A percentile compares a stretch with the other conserved stretches of the same genome.
Evolutionary conservation across 768 basidiomycete genomes (phyloP).

Genomic region (Calocybe indica): DNA sequence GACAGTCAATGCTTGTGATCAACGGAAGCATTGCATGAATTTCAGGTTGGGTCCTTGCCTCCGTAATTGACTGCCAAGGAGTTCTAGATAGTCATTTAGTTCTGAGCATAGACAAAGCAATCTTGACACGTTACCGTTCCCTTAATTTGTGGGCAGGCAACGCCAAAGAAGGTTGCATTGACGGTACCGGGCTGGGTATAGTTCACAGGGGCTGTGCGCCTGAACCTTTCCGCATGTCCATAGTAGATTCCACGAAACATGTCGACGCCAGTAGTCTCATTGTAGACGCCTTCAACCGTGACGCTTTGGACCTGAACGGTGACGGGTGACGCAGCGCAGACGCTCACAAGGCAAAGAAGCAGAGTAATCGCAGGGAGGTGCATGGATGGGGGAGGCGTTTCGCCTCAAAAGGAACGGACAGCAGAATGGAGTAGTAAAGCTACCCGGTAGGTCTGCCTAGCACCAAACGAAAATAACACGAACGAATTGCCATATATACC

Average conservation of each 20-base stretch:
- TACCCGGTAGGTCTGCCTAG: no score
- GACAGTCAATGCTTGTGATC: background rate
- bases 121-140: constrained; percentile 8
- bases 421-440: no score
- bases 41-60: constrained; percentile 1
- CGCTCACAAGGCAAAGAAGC: background rate
- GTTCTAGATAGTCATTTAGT: constrained; percentile 5
- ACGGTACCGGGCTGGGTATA: constrained; percentile 1
- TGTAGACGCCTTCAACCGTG: constrained; percentile 10
- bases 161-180: constrained; percentile 7
- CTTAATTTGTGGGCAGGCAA: constrained; percentile 13
- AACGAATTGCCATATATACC: no score
- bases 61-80: constrained; percentile 13
- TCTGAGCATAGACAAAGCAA: background rate
- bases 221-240: constrained; percentile 11
- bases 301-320: constrained; percentile 6
- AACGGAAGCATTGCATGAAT: no score
- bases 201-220: constrained; percentile 9
- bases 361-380: no score
- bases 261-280: constrained; percentile 12
- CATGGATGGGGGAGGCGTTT: no score
- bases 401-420: no score
- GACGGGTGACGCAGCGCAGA: constrained; percentile 9
- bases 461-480: no score
- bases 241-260: constrained; percentile 13